These are phyloP conservation scores for Rhynchosporium graminicola DNA, from an alignment of 2,329 filamentous ascomycete genomes.

Conservation along the genomic window DNA sequence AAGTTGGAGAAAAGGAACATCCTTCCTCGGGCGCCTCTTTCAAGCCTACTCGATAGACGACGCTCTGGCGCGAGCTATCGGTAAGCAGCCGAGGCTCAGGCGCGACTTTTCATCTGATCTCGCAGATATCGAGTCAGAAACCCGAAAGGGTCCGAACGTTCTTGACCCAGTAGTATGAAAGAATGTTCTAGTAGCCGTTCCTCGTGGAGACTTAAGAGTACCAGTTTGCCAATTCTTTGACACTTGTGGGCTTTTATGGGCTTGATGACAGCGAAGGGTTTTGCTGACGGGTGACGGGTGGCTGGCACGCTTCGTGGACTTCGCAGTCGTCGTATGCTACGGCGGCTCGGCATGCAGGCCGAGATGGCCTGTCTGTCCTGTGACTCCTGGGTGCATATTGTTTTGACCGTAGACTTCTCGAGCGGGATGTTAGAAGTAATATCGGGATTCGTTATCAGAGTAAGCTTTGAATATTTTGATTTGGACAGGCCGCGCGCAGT, in stretches of 20 bases:
- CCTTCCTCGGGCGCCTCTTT: neutral
- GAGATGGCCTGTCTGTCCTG: neutral
- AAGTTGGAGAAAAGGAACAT: neutral
- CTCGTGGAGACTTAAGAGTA: neutral
- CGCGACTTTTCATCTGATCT: neutral
- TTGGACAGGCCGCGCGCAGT: neutral
- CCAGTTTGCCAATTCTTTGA: neutral
- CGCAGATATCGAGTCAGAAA: neutral
- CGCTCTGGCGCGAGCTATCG: neutral
- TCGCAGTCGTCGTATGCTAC: neutral
- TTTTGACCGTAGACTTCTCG: neutral
- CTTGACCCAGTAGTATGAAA: neutral
- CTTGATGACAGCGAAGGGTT: neutral
- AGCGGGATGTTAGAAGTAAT: neutral
- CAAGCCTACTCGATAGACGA: slow-evolving; percentile 8
- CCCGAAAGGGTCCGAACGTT: neutral
- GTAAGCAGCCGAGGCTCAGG: neutral
- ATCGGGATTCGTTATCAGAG: neutral
- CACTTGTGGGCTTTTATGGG: neutral
- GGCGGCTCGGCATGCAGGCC: slow-evolving; percentile 6
- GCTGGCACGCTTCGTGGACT: neutral
- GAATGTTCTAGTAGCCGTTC: neutral
- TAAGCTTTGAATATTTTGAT: neutral
- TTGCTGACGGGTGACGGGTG: neutral
- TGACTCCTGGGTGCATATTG: slow-evolving; percentile 2